Conservation (phyloP, 805 yeast genomes). For the Saturnispora diversa region DNA sequence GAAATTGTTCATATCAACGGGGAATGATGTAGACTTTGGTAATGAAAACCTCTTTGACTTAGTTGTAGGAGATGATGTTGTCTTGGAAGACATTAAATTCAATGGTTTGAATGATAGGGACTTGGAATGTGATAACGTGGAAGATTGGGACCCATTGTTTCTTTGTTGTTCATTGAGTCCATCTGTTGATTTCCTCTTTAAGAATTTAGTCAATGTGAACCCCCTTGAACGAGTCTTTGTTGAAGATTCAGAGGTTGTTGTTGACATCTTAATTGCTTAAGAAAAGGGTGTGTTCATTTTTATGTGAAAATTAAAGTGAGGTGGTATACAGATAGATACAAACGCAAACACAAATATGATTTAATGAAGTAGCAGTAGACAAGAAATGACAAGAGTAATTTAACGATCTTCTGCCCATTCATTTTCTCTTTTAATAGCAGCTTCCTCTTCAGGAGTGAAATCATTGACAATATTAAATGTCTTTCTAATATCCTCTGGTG, state of each 20-base stretch:
- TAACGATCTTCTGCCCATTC: constrained; percentile 88
- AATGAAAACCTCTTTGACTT: not conserved
- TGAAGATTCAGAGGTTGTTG: not conserved
- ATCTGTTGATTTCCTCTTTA: constrained; percentile 6
- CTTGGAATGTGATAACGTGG: constrained; percentile 2
- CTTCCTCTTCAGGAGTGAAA: constrained; percentile 81
- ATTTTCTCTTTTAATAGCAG: constrained; percentile 77
- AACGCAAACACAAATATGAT: not conserved
- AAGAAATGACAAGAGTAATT: too few species aligned
- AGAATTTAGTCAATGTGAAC: not conserved
- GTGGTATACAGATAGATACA: not conserved
- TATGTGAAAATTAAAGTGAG: too few species aligned
- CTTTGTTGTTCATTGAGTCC: not conserved
- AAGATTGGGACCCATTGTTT: not conserved
- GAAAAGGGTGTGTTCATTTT: too few species aligned
- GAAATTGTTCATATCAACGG: not conserved
- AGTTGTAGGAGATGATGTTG: constrained; percentile 8
- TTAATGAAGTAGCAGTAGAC: too few species aligned
- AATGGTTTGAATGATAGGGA: not conserved
- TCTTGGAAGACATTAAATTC: not conserved
- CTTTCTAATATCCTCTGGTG: constrained; percentile 73
- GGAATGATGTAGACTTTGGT: constrained; percentile 6
- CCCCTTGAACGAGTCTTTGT: not conserved
- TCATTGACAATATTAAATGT: constrained; percentile 76
- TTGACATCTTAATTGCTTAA: too few species aligned